Evolutionary conservation across 495 filamentous ascomycete species (phyloP).

Genomic region (Emericellopsis terricola): DNA sequence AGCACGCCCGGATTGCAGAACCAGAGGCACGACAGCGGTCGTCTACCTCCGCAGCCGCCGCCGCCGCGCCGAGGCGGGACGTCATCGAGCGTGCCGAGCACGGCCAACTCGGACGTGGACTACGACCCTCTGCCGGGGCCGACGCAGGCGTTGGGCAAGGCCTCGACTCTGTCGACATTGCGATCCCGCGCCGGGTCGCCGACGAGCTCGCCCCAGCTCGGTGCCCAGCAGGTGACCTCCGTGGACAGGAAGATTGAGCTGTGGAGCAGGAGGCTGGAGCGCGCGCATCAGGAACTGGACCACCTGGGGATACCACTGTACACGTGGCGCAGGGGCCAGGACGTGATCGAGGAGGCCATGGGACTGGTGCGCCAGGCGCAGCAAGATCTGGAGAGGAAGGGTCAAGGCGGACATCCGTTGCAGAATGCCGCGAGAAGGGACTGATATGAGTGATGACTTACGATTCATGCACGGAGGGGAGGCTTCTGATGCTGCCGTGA

Average conservation of each 20-base stretch:
- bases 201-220: slow-evolving; percentile 1
- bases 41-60: slow-evolving; percentile 13
- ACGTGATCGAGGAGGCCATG: slow-evolving; percentile 40
- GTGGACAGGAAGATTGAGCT: slow-evolving; percentile 65
- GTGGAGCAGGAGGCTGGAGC: slow-evolving; percentile 64
- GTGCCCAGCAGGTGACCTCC: slow-evolving; percentile 3
- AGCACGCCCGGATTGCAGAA: slow-evolving; percentile 14
- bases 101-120: slow-evolving; percentile 12
- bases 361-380: slow-evolving; percentile 27
- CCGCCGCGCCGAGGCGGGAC: slow-evolving; percentile 24
- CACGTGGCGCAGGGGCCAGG: slow-evolving; percentile 72
- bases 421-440: too few species aligned
- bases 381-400: slow-evolving; percentile 15
- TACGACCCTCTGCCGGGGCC: slow-evolving; percentile 10
- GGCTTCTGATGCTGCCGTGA: too few species aligned
- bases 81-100: slow-evolving; percentile 12
- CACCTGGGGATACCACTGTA: slow-evolving; percentile 53
- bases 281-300: slow-evolving; percentile 53
- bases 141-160: background rate
- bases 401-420: background rate
- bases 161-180: slow-evolving; percentile 1
- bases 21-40: slow-evolving; percentile 7
- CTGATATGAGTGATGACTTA: too few species aligned
- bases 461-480: too few species aligned
- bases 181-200: slow-evolving; percentile 1